Evolutionary conservation across 73 alveolate genomes (phyloP), one percentile per base, ranked within the genome.

Genomic region (Paramecium pentaurelia): DNA sequence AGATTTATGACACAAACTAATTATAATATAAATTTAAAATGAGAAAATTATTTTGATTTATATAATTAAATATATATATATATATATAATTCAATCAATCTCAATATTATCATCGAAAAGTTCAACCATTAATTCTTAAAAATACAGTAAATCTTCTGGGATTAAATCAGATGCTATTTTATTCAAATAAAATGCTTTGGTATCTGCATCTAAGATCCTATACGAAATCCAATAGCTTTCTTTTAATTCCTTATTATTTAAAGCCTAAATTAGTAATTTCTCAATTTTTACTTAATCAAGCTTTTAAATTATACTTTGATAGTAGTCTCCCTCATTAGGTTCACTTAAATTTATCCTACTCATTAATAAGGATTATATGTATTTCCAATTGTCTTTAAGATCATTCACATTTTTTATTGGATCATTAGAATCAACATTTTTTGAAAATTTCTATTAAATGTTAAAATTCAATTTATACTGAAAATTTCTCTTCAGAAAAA

Each of bases 131-230:
- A 34, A 37, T 36, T 73, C 64, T 22, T 73, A 16, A 37, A 73
- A 37, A 30, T 16, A 20, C 0, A 14, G 27, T 8, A 37, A 18
- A 30, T 73, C 87, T n/a, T 73, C 60, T 16, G 60, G 60, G 6
- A 73, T 37, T 2, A 37, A 18, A 16, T 25, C 38, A 3, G 32
- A 14, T 34, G 38, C 86, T 3, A 71, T 8, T 1, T 18, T 34
- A n/a, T 20, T 34, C 11, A 71, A 77, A 18, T 77, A 77, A 8
- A 77, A 18, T 27, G 25, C 89, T 20, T 77, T 77, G 12, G 89
- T 77, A 18, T 77, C 89, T 12, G 36, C 71, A 77, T 77, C 89
- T 10, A 77, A n/a, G 3, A 77, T 77, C 25, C 89, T 37, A 77
- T 80, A 80, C 10, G 77, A 80, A 32, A 45, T 80, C 77, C 77